Conservation (phyloP, 495 filamentous ascomycete species). For the Penicillium dipodomyicola region DNA sequence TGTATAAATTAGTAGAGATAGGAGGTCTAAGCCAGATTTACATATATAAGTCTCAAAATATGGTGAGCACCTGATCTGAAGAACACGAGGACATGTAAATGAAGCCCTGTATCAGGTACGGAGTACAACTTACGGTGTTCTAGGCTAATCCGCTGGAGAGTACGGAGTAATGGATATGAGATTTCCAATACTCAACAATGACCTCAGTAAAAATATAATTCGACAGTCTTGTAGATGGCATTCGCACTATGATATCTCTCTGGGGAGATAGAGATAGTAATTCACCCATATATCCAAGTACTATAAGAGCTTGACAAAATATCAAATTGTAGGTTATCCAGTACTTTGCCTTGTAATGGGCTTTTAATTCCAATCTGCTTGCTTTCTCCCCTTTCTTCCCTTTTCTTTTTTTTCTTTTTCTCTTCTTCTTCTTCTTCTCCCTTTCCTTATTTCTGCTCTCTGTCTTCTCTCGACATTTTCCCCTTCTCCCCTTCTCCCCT, state of each 20-base stretch:
- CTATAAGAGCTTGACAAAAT: constrained; percentile 2
- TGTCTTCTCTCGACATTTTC: constrained; percentile 10
- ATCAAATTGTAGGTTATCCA: constrained; percentile 1
- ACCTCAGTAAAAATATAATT: not conserved
- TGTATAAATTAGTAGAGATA: not conserved
- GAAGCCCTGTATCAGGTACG: not conserved
- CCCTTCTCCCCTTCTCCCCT: constrained; percentile 13
- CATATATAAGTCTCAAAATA: not conserved
- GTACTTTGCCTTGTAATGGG: constrained; percentile 13
- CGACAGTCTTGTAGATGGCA: not conserved
- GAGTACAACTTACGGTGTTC: not conserved
- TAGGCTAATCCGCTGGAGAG: not conserved
- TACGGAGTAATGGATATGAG: not conserved
- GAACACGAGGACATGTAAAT: not conserved
- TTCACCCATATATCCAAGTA: not conserved
- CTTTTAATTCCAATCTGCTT: constrained; percentile 17
- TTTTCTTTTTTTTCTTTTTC: constrained; percentile 19
- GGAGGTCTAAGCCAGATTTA: not conserved
- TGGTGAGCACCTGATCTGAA: not conserved
- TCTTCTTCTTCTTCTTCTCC: not conserved
- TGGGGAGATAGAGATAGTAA: not conserved
- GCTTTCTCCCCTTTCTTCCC: constrained; percentile 20
- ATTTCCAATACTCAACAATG: constrained; percentile 1
- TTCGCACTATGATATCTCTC: not conserved
- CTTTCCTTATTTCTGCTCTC: constrained; percentile 4